Conservation (phyloP, 176 grass and related monocot species). For the Zizania latifolia region DNA sequence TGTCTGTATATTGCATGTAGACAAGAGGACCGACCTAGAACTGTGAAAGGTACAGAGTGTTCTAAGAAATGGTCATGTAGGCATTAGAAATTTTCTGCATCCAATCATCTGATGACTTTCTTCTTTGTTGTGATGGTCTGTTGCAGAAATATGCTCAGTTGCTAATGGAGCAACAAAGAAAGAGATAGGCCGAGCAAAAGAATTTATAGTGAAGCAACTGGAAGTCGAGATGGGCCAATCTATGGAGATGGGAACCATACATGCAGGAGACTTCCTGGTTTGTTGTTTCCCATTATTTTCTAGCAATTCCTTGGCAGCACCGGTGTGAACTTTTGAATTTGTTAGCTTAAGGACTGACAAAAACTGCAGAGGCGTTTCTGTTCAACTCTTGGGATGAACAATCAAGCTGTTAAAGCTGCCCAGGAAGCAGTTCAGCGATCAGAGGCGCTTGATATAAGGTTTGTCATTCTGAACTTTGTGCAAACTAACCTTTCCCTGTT, state of each 20-base stretch:
- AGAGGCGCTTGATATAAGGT: constrained; percentile 90
- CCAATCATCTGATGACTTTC: neutral
- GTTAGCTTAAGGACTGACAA: constrained; percentile 18
- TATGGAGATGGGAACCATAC: constrained; percentile 94
- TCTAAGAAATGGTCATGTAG: neutral
- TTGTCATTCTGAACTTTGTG: constrained; percentile 7
- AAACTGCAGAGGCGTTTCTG: constrained; percentile 76
- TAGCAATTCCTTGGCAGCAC: neutral
- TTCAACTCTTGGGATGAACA: constrained; percentile 87
- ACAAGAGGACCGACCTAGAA: constrained; percentile 79
- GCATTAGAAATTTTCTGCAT: neutral
- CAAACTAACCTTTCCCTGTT: neutral
- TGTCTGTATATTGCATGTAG: constrained; percentile 89
- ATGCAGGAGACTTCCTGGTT: constrained; percentile 84
- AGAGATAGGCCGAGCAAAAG: constrained; percentile 87
- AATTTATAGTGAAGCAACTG: constrained; percentile 85
- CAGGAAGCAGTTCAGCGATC: constrained; percentile 77
- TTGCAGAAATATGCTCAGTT: constrained; percentile 78
- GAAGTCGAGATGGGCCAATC: constrained; percentile 95
- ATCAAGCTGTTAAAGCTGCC: constrained; percentile 82
- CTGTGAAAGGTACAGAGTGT: constrained; percentile 62
- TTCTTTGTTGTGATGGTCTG: neutral
- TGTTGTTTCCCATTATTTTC: constrained; percentile 7
- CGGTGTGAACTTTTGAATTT: neutral
- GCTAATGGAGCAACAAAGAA: constrained; percentile 94